A percentile compares a stretch with the other conserved stretches of the same genome.
Evolutionary conservation across 345 rosid species (phyloP).

Genomic region (Physaria fendleri): DNA sequence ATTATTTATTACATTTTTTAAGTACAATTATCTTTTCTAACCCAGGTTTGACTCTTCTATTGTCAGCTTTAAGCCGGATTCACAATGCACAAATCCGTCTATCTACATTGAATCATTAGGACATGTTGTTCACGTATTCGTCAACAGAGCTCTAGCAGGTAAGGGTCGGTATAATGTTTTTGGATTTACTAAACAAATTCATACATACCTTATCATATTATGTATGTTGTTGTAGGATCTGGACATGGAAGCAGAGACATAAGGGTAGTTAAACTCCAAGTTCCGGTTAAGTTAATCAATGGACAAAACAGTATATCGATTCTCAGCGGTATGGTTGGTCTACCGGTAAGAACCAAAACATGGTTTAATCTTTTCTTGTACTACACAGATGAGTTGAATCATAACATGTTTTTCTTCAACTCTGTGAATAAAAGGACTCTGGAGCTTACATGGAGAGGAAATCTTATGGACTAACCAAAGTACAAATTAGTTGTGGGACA

Average conservation of each 20-base stretch:
- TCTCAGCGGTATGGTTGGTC: slow-evolving; percentile 80
- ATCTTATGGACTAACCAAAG: slow-evolving; percentile 45
- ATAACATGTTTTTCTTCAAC: neutral
- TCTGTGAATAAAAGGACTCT: slow-evolving; percentile 49
- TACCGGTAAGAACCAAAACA: slow-evolving; percentile 58
- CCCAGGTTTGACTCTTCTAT: neutral
- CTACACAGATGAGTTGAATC: neutral
- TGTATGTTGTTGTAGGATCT: too few species aligned
- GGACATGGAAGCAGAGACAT: slow-evolving; percentile 53
- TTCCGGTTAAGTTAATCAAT: slow-evolving; percentile 30
- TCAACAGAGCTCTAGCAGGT: slow-evolving; percentile 50
- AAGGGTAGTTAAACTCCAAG: slow-evolving; percentile 42
- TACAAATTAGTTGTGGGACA: slow-evolving; percentile 35
- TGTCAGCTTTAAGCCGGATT: slow-evolving; percentile 43
- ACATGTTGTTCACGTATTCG: slow-evolving; percentile 64
- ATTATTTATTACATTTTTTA: neutral
- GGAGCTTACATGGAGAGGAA: slow-evolving; percentile 66
- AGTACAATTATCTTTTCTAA: neutral
- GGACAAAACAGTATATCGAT: slow-evolving; percentile 65
- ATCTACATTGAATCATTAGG: slow-evolving; percentile 54
- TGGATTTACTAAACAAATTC: too few species aligned
- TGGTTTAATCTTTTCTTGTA: neutral
- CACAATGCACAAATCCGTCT: slow-evolving; percentile 47
- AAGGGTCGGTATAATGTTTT: too few species aligned
- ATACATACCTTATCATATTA: too few species aligned